phyloP scores from a whole-genome alignment of 2,329 filamentous ascomycete genomes.

The Penicillium sp. region DNA sequence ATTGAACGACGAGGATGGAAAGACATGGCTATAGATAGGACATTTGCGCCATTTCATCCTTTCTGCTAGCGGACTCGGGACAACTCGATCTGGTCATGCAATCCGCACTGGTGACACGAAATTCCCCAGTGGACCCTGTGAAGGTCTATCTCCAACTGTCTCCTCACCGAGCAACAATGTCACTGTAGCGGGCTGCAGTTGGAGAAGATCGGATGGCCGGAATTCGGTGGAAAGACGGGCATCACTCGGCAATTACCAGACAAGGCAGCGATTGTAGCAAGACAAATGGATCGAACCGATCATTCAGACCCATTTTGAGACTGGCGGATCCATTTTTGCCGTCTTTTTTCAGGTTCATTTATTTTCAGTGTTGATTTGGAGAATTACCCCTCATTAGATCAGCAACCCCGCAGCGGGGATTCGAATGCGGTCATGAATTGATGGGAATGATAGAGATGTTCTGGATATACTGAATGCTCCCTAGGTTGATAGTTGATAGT shows the following conservation, averaged over 20 bases:
- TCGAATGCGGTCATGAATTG: not conserved
- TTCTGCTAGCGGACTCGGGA: too few relatives aligned
- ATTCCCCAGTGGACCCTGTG: constrained; percentile 12
- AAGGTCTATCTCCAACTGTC: constrained; percentile 16
- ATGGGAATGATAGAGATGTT: not conserved
- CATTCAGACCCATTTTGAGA: too few relatives aligned
- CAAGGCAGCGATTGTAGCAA: too few relatives aligned
- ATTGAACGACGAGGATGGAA: too few relatives aligned
- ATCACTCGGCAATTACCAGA: constrained; percentile 4
- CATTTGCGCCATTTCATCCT: too few relatives aligned
- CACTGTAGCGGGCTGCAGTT: constrained; percentile 15
- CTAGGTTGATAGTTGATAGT: not conserved
- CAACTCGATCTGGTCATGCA: not conserved
- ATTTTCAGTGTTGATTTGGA: not conserved
- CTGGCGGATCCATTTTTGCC: not conserved
- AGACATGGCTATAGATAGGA: too few relatives aligned
- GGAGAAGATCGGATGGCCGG: constrained; percentile 17
- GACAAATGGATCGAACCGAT: too few relatives aligned
- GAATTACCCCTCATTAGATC: constrained; percentile 24
- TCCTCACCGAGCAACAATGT: constrained; percentile 15
- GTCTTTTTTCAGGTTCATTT: not conserved
- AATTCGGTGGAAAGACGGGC: constrained; percentile 14
- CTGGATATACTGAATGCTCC: not conserved
- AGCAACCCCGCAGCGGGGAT: constrained; percentile 17
- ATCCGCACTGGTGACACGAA: not conserved